Evolutionary conservation across 148 eudicot species (phyloP).

Genomic region (Fagopyrum homotropicum): DNA sequence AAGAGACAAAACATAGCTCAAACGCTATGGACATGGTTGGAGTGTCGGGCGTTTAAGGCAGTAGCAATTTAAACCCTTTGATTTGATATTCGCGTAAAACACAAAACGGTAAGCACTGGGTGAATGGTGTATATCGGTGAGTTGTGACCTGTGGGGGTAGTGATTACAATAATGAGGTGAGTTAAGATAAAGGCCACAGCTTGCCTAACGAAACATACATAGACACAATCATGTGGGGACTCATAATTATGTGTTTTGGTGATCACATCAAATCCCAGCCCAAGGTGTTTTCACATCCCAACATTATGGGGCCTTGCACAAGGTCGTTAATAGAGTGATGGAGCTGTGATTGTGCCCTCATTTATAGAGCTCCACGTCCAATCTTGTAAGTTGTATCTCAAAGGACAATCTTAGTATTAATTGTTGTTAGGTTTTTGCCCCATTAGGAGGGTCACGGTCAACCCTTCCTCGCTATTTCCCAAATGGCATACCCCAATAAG

Average conservation of each 20-base stretch:
- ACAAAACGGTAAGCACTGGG: no score
- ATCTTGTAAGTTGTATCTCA: constrained; percentile 10
- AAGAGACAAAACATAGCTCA: no score
- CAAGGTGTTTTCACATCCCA: background rate
- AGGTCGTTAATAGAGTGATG: background rate
- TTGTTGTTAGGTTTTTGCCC: constrained; percentile 2
- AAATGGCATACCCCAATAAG: background rate
- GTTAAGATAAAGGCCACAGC: no score
- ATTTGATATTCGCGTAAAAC: no score
- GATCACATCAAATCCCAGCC: background rate
- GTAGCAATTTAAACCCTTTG: no score
- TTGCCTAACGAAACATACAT: background rate
- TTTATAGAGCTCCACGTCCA: constrained; percentile 5
- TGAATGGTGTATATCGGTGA: no score
- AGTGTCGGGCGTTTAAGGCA: no score
- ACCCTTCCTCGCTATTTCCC: constrained; percentile 4
- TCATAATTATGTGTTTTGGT: background rate
- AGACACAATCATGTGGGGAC: background rate
- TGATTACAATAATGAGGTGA: no score
- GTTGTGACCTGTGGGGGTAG: background rate
- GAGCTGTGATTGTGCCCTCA: constrained; percentile 14
- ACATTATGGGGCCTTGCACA: background rate
- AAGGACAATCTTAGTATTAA: constrained; percentile 3
- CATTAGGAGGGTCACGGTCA: background rate
- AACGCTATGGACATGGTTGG: no score